A percentile compares a stretch with the other conserved stretches of the same genome.
Conservation (phyloP, 805 yeast species). For the Cyberlindnera japonica region DNA sequence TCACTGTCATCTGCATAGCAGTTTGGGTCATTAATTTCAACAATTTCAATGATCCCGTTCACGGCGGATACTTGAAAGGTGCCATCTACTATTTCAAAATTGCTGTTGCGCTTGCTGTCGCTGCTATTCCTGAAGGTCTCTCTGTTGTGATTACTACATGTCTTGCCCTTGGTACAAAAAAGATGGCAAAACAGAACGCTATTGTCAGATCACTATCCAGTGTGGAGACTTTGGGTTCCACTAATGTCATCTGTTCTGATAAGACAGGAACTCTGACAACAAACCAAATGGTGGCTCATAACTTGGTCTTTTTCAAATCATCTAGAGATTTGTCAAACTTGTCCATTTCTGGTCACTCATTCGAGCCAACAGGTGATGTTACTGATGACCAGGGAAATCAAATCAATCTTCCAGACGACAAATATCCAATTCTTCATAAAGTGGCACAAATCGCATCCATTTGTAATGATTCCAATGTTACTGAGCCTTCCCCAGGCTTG, state of each 20-base stretch:
- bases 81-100: constrained; percentile 50
- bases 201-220: constrained; percentile 45
- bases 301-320: constrained; percentile 30
- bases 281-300: constrained; percentile 44
- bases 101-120: constrained; percentile 47
- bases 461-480: constrained; percentile 36
- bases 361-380: constrained; percentile 28
- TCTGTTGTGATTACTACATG: constrained; percentile 52
- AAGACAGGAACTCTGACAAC: constrained; percentile 49
- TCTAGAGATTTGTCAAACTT: constrained; percentile 30
- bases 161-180: constrained; percentile 45
- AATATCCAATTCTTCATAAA: constrained; percentile 32
- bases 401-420: constrained; percentile 33
- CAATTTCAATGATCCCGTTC: constrained; percentile 40
- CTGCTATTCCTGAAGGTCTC: constrained; percentile 52
- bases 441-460: constrained; percentile 30
- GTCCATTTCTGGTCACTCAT: constrained; percentile 37
- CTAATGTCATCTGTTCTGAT: constrained; percentile 44
- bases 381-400: constrained; percentile 24
- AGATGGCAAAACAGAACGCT: constrained; percentile 46
- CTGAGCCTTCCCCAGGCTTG: constrained; percentile 31
- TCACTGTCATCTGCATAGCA: constrained; percentile 43
- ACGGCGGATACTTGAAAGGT: constrained; percentile 39
- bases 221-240: constrained; percentile 58
- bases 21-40: constrained; percentile 42